Base-by-base conservation (phyloP, 1,284 basidiomycete genomes). In the Apiotrichum porosum region DNA sequence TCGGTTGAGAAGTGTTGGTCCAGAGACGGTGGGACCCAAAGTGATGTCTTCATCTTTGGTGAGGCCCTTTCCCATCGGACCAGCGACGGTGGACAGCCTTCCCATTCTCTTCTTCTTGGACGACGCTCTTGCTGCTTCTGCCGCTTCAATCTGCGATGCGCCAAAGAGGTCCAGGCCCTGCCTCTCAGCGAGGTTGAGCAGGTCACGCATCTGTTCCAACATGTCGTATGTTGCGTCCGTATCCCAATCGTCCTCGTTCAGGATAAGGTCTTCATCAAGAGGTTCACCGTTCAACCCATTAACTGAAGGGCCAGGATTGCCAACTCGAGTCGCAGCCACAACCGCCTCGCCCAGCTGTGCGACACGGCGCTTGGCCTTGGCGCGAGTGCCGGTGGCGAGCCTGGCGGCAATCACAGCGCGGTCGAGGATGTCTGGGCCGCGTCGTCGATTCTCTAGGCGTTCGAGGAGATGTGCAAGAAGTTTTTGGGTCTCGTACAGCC, bases 401-500 rank as follows among this genome's bases (percentile, higher is more conserved):
- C 53, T 26, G 15, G 64, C 60, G 1, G 52, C 42, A 4, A 61
- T 48, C 1, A 57, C 62, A 1, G 68, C 66, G 5, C 61, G 57
- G 23, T 57, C 62, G 2, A 72, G 56, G 2, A 66, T 35, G 46
- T 70, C 66, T 1, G 66, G 66, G 0, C 62, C 59, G 1, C 45
- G 28, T 2, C 58, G 42, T 2, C 67, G 56, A 3, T 31, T 21
- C 37, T 72, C 68, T 9, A 72, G 51, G 15, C 56, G 51, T 19
- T 70, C 68, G 4, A 72, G 52, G 4, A 70, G 51, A 35, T 67
- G 61, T 0, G 56, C 42, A 0, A 72, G 55, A 8, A 72, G 53
- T 44, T 72, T 70, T 37, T 65, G 63, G 2, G 64, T 65, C 37
- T 72, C 69, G 35, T 63, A 59, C 22, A 65, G 54, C 0, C 67